Evolutionary conservation across 139 green algal species (phyloP), one percentile per base, ranked within the genome.

Genomic region (Coelastrella sp.): DNA sequence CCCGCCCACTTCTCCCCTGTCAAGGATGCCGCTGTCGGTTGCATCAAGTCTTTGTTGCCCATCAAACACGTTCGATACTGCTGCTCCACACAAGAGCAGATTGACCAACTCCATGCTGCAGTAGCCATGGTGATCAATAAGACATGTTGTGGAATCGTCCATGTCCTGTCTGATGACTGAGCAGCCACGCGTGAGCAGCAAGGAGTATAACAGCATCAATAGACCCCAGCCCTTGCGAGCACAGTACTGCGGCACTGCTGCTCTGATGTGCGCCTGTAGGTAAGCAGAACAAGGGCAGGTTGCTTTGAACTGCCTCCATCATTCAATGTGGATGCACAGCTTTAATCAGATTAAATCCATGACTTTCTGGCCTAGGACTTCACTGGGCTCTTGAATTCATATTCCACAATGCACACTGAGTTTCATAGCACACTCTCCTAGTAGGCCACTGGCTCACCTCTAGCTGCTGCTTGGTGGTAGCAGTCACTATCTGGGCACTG

Each of bases 61-160:
- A 77, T 96, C 90, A 81, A 94, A 94, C 21, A 93, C 88, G 59
- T 95, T 95, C 15, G 90, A 90, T 7, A 50, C 69, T 41, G 79
- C 80, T 41, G 41, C 62, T 79, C 90, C 88, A 53, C 71, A 85
- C 3, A 93, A 27, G 11, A 93, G 17, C 0, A 95, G 81, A 83
- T 94, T 92, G 34, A 95, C 92, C 48, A 95, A 85, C 77, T 95
- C 92, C 79, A 93, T 90, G 13, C 86, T 93, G 88, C 92, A 94
- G 88, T 94, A 93, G 45, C 89, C 88, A 32, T 93, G 88, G 53
- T 69, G 82, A 32, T 76, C 91, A 71, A 91, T 87, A 4, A 94
- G 89, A 23, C 84, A 59, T 23, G 81, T 88, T 30, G 7, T 19
- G 2, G 88, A 48, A 53, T 94, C 91, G 66, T 96, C 93, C 91